Percentiles rank a stretch among this genome's conserved stretches.
These are phyloP conservation scores for Lathyrus oleraceus DNA, from an alignment of 306 rosid genomes.

Conservation along the genomic window DNA sequence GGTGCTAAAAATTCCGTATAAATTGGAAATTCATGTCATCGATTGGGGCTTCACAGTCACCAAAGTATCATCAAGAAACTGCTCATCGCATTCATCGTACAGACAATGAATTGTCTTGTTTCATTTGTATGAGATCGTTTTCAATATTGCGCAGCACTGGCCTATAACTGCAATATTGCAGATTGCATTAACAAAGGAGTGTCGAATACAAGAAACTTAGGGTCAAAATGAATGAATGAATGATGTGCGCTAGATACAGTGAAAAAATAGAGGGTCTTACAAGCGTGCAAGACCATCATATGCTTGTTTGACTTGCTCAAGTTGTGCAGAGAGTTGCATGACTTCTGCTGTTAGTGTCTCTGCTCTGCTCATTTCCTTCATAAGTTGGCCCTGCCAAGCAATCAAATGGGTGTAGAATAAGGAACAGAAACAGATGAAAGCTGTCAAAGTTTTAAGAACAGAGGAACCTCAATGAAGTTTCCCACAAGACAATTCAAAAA, in stretches of 20 bases:
- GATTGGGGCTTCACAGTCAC: slow-evolving; percentile 17
- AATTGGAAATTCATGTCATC: slow-evolving; percentile 29
- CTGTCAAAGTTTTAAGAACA: slow-evolving; percentile 14
- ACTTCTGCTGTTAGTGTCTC: slow-evolving; percentile 84
- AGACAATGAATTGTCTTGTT: slow-evolving; percentile 64
- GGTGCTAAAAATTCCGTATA: slow-evolving; percentile 10
- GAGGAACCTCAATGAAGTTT: slow-evolving; percentile 27
- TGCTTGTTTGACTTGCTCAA: slow-evolving; percentile 86
- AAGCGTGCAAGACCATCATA: slow-evolving; percentile 67
- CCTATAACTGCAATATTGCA: slow-evolving; percentile 59
- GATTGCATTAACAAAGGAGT: slow-evolving; percentile 28
- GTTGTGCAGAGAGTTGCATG: slow-evolving; percentile 83
- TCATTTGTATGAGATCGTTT: slow-evolving; percentile 70
- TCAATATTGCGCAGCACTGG: slow-evolving; percentile 89
- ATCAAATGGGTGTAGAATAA: slow-evolving; percentile 26
- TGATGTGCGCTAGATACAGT: not conserved
- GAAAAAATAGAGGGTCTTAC: slow-evolving; percentile 47
- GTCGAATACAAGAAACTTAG: not conserved
- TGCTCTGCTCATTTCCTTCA: slow-evolving; percentile 82
- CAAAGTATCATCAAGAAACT: not conserved
- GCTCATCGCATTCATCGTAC: slow-evolving; percentile 45
- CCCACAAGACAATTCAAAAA: slow-evolving; percentile 10
- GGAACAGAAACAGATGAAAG: not conserved
- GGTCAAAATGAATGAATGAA: slow-evolving; percentile 17
- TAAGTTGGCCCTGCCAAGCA: slow-evolving; percentile 65